Evolutionary conservation across 1,284 basidiomycete species (phyloP), one percentile per base, ranked within the genome.

Genomic region (Cerioporus squamosus): DNA sequence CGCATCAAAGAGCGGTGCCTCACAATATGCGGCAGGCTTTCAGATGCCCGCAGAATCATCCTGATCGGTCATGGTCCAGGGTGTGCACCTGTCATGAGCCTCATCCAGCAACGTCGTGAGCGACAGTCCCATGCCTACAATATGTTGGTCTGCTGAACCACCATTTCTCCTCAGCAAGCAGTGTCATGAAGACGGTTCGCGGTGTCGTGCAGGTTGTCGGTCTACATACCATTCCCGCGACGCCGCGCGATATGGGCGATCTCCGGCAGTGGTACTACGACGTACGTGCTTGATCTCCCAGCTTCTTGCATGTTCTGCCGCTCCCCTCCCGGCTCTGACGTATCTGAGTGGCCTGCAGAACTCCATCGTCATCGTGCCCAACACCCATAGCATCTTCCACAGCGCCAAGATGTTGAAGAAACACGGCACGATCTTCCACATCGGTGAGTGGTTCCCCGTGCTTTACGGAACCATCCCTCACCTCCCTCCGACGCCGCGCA

Each of bases 51-150:
- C 45, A 81, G 86, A 29, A 81, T 98, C 17, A 77, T 98, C 22
- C 70, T 99, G 8, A 85, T 99, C 44, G 95, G 95, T 1, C 93
- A 96, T 67, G 95, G 95, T 3, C 83, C 86, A 0, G 96, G 93
- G 0, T 93, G 91, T 66, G 79, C 84, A 26, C 82, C 88, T 1
- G 66, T 97, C 52, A 86, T 93, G 75, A 82, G 88, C 33, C 79
- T 98, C 36, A 77, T 97, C 33, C 82, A 86, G 42, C 70, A 81
- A 24, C 80, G 94, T 71, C 77, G 94, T 93, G 67, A 51, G 84
- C 71, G 3, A 53, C 24, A 24, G 40, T 14, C 20, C 44, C 39
- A 38, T 22, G 23, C 42, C 23, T 44, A 17, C 17, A 31, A 14
- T 8, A 9, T 33, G 14, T 23, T 51, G 14, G 14, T 6, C n/a